phyloP scores from a whole-genome alignment of 2,329 filamentous ascomycete species.

The Gnomoniopsis smithogilvyi region DNA sequence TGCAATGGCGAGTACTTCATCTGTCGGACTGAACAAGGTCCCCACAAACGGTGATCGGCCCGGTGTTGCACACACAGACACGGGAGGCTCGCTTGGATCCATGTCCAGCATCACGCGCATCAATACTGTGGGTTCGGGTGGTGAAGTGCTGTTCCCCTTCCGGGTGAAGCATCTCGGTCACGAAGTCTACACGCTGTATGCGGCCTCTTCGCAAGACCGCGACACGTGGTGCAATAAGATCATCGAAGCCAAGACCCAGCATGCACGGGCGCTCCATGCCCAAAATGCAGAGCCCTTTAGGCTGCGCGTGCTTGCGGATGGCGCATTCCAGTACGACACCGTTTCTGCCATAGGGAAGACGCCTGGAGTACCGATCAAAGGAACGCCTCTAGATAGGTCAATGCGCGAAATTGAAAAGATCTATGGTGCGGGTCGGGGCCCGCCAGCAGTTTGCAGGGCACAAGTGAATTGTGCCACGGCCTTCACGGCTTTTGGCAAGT shows the following conservation, averaged over 20 bases:
- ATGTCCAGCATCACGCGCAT: slow-evolving; percentile 37
- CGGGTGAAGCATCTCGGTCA: slow-evolving; percentile 92
- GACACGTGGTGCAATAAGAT: slow-evolving; percentile 93
- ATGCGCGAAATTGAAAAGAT: slow-evolving; percentile 83
- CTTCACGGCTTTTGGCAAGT: slow-evolving; percentile 78
- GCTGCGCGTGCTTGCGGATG: slow-evolving; percentile 86
- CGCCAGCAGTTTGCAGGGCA: slow-evolving; percentile 76
- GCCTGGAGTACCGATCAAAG: slow-evolving; percentile 72
- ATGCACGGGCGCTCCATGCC: slow-evolving; percentile 81
- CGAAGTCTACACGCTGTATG: slow-evolving; percentile 89
- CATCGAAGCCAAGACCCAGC: slow-evolving; percentile 88
- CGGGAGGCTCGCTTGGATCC: slow-evolving; percentile 62
- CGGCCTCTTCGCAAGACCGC: slow-evolving; percentile 69
- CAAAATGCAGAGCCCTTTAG: slow-evolving; percentile 97
- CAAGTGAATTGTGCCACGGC: slow-evolving; percentile 90
- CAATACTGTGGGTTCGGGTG: slow-evolving; percentile 47
- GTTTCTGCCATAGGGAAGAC: slow-evolving; percentile 57
- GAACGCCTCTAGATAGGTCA: slow-evolving; percentile 86
- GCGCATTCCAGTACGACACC: slow-evolving; percentile 79
- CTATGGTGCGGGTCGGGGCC: slow-evolving; percentile 67
- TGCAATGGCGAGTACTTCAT: slow-evolving; percentile 53
- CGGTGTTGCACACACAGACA: slow-evolving; percentile 64
- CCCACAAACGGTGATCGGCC: slow-evolving; percentile 51
- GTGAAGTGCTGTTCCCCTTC: slow-evolving; percentile 92
- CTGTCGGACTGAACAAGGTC: slow-evolving; percentile 56